A percentile compares a stretch with the other conserved stretches of the same genome.
These are phyloP conservation scores for Lentinula raphanica DNA, from an alignment of 768 basidiomycete genomes.

Conservation along the genomic window DNA sequence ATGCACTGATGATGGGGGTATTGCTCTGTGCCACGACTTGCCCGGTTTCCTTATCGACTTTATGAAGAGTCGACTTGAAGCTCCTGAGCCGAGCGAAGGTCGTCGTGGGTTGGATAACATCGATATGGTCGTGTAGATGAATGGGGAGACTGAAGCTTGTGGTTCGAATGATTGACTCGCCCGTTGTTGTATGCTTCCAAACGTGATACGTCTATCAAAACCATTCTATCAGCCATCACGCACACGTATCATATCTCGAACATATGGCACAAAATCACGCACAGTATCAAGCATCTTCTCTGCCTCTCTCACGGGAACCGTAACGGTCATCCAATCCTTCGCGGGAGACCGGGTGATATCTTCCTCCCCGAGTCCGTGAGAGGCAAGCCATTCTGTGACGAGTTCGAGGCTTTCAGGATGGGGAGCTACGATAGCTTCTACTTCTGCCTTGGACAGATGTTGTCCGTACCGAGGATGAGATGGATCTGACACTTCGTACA, in stretches of 20 bases:
- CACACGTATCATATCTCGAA: neutral
- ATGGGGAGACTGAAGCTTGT: conserved; percentile 25
- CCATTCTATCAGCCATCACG: neutral
- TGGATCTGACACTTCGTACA: conserved; percentile 56
- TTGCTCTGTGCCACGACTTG: conserved; percentile 9
- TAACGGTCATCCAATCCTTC: conserved; percentile 63
- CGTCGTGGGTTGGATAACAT: conserved; percentile 6
- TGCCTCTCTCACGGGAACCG: conserved; percentile 50
- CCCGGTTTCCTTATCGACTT: conserved; percentile 18
- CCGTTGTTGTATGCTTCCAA: conserved; percentile 50
- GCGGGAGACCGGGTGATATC: conserved; percentile 54
- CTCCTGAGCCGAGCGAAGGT: neutral
- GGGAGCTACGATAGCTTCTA: conserved; percentile 58
- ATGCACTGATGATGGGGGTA: conserved; percentile 15
- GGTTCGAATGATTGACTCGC: conserved; percentile 58
- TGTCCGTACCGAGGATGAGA: conserved; percentile 48
- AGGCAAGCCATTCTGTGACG: conserved; percentile 59
- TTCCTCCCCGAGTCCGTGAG: conserved; percentile 45
- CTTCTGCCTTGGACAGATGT: conserved; percentile 62
- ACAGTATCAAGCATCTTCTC: conserved; percentile 71
- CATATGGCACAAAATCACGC: conserved; percentile 14
- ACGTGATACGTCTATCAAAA: conserved; percentile 51
- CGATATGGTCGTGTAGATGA: conserved; percentile 2
- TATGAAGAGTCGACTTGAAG: conserved; percentile 14
- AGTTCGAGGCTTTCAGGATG: conserved; percentile 43